These are phyloP conservation scores for Colletotrichum tanaceti DNA, from an alignment of 2,329 filamentous ascomycete genomes.

Conservation along the genomic window DNA sequence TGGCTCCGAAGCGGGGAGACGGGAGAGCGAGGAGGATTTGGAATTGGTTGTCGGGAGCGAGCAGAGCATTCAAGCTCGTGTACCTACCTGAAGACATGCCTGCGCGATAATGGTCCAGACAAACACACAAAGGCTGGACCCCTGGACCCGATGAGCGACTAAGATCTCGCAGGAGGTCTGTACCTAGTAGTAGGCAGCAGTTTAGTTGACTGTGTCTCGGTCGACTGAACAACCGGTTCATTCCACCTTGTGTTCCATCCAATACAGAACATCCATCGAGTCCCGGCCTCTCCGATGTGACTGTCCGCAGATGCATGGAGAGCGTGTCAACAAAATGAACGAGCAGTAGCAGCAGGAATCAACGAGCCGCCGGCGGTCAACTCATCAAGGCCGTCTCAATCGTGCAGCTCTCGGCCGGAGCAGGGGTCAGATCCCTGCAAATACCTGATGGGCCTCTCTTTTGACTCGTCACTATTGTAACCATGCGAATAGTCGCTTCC, in stretches of 20 bases:
- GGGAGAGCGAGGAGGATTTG: conserved; percentile 19
- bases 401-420: conserved; percentile 30
- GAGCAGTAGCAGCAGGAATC: conserved; percentile 5
- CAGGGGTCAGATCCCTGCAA: conserved; percentile 26
- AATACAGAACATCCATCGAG: conserved; percentile 18
- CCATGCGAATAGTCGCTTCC: neutral
- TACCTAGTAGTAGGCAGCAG: conserved; percentile 5
- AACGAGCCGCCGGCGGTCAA: conserved; percentile 4
- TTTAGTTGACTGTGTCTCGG: conserved; percentile 32
- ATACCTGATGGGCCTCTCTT: neutral
- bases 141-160: conserved; percentile 10
- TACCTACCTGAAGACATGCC: too few species aligned
- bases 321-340: neutral
- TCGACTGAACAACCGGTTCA: conserved; percentile 19
- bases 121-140: neutral
- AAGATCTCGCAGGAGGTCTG: conserved; percentile 12
- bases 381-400: neutral
- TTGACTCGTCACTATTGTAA: neutral
- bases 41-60: conserved; percentile 12
- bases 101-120: neutral
- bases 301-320: conserved; percentile 7
- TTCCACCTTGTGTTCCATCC: conserved; percentile 10
- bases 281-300: conserved; percentile 1
- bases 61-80: conserved; percentile 1
- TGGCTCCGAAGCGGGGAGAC: neutral